Conservation (phyloP, 306 rosid species). For the Sesbania bispinosa region DNA sequence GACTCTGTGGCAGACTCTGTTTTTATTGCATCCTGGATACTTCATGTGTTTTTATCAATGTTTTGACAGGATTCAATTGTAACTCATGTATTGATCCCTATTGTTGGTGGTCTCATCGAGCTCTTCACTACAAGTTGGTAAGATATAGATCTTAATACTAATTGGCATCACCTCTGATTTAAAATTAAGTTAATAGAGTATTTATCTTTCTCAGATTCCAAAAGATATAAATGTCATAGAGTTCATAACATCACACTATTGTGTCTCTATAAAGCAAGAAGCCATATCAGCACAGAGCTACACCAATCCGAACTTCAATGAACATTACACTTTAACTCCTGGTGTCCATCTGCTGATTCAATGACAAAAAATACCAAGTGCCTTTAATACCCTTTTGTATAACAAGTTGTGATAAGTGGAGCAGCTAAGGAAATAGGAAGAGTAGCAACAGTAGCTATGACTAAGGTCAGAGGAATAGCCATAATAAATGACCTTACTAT, state of each 20-base stretch:
- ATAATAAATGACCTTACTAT: conserved; percentile 78
- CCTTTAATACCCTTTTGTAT: not conserved
- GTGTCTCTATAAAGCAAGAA: conserved; percentile 42
- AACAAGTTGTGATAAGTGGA: conserved; percentile 79
- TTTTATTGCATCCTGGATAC: no score
- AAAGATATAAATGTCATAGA: conserved; percentile 49
- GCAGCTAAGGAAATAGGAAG: conserved; percentile 96
- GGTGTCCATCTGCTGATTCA: conserved; percentile 14
- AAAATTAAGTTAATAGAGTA: not conserved
- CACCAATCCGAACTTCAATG: conserved; percentile 28
- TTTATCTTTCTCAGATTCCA: conserved; percentile 51
- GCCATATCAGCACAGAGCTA: conserved; percentile 22
- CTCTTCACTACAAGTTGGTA: conserved; percentile 62
- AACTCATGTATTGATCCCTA: conserved; percentile 68
- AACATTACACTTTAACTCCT: conserved; percentile 32
- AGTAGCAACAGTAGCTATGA: conserved; percentile 82
- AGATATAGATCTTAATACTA: conserved; percentile 3
- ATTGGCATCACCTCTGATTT: not conserved
- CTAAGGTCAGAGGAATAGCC: conserved; percentile 61
- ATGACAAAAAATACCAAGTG: not conserved
- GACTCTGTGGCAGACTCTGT: no score
- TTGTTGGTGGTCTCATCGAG: conserved; percentile 71
- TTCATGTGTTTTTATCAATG: no score
- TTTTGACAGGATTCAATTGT: conserved; percentile 52
- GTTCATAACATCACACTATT: conserved; percentile 43